Percentiles rank a stretch among this genome's conserved stretches.
phyloP scores from a whole-genome alignment of 1,284 basidiomycete genomes.

The Earliella scabrosa region DNA sequence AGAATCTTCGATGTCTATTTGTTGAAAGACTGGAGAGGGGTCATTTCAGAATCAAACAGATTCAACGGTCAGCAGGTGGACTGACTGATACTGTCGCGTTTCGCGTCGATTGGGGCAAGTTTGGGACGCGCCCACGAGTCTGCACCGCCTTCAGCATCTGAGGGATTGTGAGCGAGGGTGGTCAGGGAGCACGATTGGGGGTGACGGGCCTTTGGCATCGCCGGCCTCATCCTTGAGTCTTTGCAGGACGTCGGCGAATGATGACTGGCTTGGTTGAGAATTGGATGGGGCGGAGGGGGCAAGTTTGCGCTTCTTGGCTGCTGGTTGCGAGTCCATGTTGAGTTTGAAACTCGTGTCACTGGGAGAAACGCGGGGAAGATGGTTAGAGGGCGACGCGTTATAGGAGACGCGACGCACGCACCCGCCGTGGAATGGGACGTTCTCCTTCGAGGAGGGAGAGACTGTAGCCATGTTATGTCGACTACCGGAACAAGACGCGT shows the following conservation, averaged over 20 bases:
- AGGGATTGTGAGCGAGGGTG: not conserved
- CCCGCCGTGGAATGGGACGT: conserved; percentile 33
- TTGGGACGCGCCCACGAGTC: conserved; percentile 80
- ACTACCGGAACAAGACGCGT: not conserved
- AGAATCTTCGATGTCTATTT: conserved; percentile 88
- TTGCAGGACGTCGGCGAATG: conserved; percentile 81
- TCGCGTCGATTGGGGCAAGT: conserved; percentile 58
- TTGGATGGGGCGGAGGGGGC: conserved; percentile 38
- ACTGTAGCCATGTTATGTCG: conserved; percentile 19
- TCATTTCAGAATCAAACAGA: not conserved
- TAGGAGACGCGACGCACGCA: conserved; percentile 1
- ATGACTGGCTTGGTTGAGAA: conserved; percentile 45
- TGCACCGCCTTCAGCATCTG: conserved; percentile 73
- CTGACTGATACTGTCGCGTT: conserved; percentile 66
- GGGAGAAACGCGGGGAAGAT: not conserved
- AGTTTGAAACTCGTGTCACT: conserved; percentile 28
- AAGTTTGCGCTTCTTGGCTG: conserved; percentile 65
- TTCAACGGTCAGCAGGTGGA: not conserved
- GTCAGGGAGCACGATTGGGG: not conserved
- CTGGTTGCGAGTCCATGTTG: conserved; percentile 43
- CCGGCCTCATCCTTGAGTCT: conserved; percentile 73
- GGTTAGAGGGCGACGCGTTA: not conserved
- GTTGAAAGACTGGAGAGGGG: conserved; percentile 76
- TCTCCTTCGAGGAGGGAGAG: conserved; percentile 33
- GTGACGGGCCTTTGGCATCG: conserved; percentile 45